phyloP scores from a whole-genome alignment of 2,329 filamentous ascomycete genomes.

The Nigrospora sphaerica region DNA sequence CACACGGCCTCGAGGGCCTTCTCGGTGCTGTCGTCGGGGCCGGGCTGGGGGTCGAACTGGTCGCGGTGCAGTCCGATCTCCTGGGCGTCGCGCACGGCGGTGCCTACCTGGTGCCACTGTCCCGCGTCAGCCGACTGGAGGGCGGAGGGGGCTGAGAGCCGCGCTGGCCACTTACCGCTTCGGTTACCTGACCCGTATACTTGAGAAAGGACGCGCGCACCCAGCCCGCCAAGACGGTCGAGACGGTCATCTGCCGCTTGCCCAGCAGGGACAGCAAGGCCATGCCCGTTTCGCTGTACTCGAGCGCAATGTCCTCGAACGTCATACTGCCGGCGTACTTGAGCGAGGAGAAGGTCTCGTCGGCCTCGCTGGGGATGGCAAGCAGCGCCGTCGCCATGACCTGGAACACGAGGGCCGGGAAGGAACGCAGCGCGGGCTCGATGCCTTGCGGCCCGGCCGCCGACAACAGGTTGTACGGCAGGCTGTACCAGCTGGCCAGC shows the following conservation, averaged over 20 bases:
- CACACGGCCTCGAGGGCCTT: constrained; percentile 49
- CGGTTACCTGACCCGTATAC: constrained; percentile 50
- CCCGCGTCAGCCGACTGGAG: constrained; percentile 1
- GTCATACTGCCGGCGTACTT: constrained; percentile 54
- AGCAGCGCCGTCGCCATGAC: constrained; percentile 48
- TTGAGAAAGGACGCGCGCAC: constrained; percentile 50
- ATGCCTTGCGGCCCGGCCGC: constrained; percentile 43
- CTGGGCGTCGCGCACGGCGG: constrained; percentile 54
- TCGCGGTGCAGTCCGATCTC: constrained; percentile 54
- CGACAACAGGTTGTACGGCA: constrained; percentile 44
- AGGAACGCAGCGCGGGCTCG: constrained; percentile 42
- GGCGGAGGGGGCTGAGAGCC: neutral
- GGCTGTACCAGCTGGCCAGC: constrained; percentile 45
- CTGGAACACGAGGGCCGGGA: constrained; percentile 55
- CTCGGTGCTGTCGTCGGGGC: constrained; percentile 33
- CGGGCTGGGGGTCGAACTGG: constrained; percentile 41
- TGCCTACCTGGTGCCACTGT: constrained; percentile 49
- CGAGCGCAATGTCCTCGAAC: constrained; percentile 52
- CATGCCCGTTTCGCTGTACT: constrained; percentile 53
- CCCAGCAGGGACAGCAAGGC: constrained; percentile 47
- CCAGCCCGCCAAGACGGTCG: constrained; percentile 52
- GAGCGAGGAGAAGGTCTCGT: constrained; percentile 44
- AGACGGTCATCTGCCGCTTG: constrained; percentile 47
- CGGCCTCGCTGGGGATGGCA: constrained; percentile 38
- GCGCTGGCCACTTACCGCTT: constrained; percentile 33